Percentiles rank a stretch among this genome's conserved stretches.
Evolutionary conservation across 257 asterid species (phyloP).

Genomic region (Solanum chmielewskii): DNA sequence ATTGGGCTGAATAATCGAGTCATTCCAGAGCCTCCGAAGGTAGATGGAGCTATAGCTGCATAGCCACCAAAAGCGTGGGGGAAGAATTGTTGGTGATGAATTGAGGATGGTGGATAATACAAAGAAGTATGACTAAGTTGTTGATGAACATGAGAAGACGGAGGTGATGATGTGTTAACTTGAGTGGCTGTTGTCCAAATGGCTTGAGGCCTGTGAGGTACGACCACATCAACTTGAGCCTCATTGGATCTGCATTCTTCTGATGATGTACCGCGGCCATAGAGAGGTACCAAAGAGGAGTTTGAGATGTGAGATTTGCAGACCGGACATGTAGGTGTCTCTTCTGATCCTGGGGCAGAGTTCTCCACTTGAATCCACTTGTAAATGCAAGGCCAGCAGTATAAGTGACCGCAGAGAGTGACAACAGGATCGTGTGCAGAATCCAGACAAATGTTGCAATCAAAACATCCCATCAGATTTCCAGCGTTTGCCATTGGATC

Average conservation of each 20-base stretch:
- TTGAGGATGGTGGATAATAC: neutral
- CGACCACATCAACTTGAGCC: neutral
- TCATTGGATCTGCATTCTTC: neutral
- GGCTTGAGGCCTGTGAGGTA: slow-evolving; percentile 15
- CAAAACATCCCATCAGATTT: slow-evolving; percentile 48
- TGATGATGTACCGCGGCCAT: slow-evolving; percentile 15
- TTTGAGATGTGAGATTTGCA: slow-evolving; percentile 19
- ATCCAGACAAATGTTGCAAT: slow-evolving; percentile 81
- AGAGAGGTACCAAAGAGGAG: slow-evolving; percentile 20
- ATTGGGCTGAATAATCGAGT: slow-evolving; percentile 51
- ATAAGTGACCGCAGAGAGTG: slow-evolving; percentile 78
- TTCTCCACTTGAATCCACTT: slow-evolving; percentile 13
- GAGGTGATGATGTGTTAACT: neutral
- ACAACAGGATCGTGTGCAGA: slow-evolving; percentile 73
- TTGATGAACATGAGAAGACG: neutral
- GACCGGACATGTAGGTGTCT: slow-evolving; percentile 18
- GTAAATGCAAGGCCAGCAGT: slow-evolving; percentile 92
- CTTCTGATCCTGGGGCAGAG: neutral
- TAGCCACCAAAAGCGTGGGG: slow-evolving; percentile 27
- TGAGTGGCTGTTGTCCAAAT: neutral
- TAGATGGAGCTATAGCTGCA: slow-evolving; percentile 26
- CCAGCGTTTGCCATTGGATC: slow-evolving; percentile 23
- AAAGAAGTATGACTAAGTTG: neutral
- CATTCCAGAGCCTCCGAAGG: slow-evolving; percentile 24
- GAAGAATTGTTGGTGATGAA: slow-evolving; percentile 23